Base-by-base conservation (phyloP, 441 rosid species). In the Aquilaria agallochum region DNA sequence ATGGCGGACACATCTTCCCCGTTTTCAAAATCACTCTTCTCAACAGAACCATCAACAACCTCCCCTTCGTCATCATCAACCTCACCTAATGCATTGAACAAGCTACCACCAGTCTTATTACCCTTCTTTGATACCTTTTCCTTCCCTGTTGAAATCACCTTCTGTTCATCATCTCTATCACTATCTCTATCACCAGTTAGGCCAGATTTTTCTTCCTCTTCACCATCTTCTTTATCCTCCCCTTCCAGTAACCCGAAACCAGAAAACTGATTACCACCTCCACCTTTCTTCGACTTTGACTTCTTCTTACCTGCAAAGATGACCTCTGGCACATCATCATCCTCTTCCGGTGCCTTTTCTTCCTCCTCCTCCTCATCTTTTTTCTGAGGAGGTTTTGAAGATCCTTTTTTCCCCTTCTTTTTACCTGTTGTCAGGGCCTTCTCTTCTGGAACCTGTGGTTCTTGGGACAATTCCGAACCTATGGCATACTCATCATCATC, bases 401-500 rank as follows among this genome's bases (percentile, higher is more conserved):
- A 76, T 27, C 88, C 90, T 70, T 87, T 89, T 64, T 83, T 83
- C 56, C 83, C 83, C 70, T 88, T 91, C 80, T 88, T 81, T 69
- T 85, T 83, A n/a, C 78, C 86, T 11, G 80, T 59, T 40, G 70
- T 68, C 3, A 63, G 73, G 50, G 68, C 76, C 55, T 63, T 69
- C 56, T 83, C 88, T 52, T 82, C 89, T 68, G 69, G 72, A 49
- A 58, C 78, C 12, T 54, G 76, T 9, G 76, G 53, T 42, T 87
- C 91, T 78, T 85, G 90, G 0, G 86, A 74, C 51, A 87, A 33
- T 42, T 79, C 89, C 0, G 89, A 80, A 13, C 76, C 89, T 45
- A 89, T 50, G 2, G 90, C 77, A 53, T 92, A 92, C 77, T 92
- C 96, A 56, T 87, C 96, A 60, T 89, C 98, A 64, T 92, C 98